Base-by-base conservation (phyloP, 306 rosid genomes). In the Malus asiatica region DNA sequence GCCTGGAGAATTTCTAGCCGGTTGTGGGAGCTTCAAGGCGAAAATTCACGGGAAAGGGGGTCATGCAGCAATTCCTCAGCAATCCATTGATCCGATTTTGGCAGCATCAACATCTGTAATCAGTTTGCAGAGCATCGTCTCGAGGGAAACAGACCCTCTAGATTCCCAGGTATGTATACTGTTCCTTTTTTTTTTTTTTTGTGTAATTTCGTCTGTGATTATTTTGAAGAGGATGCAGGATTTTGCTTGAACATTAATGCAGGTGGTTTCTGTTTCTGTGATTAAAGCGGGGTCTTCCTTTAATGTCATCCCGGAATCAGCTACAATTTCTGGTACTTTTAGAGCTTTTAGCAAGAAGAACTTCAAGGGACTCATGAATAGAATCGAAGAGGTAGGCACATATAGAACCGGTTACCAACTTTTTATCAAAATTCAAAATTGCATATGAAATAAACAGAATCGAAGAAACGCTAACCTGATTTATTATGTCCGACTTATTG, bases 21-120 rank as follows among this genome's bases (percentile, higher is more conserved):
- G 98, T 35, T 93, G 96, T 77, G 98, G 98, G 76, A 86, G 98
- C 97, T 93, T 93, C 89, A 91, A 78, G 70, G 98, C 97, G 1
- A 90, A 86, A 84, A 93, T 93, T 80, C 78, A 18, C 1, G 98
- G 98, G 53, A 90, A 85, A 83, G 92, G 93, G 8, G 97, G 97
- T 13, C 89, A 85, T n/a, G 96, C 92, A 5, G 93, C 96, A 29
- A 64, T 23, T 80, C 91, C 97, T 11, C 98, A 90, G 35, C 71
- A 78, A 53, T 84, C 93, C 59, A 78, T 87, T 42, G 98, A 91
- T 83, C 91, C 98, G 13, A 80, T 93, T 72, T 81, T 93, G 88
- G 98, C 98, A 11, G 96, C 87, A 66, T 87, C 97, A 29, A 73
- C 96, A 19, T 86, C 98, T 4, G 88, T 93, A 27, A 80, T 93